Base-by-base conservation (phyloP, 164 flowering plant genomes). In the Akebia trifoliata region DNA sequence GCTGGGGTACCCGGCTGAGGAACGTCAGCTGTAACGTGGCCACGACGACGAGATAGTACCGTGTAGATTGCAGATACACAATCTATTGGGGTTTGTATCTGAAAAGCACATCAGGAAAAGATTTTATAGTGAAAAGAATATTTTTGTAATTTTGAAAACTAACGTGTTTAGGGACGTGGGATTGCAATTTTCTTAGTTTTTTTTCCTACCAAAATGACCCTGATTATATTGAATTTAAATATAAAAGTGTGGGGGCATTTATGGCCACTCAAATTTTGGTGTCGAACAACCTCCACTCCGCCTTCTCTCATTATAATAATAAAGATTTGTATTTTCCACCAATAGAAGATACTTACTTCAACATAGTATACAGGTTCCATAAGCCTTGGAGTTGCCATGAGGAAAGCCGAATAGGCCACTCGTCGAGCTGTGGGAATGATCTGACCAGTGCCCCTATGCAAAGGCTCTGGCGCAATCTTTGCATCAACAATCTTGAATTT, bases 401-500 rank as follows among this genome's bases (percentile, higher is more conserved):
- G 97, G 69, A 94, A 94, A 60, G 95, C 77, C 21, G 99, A 94
- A 72, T 94, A 94, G 36, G 93, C 95, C 55, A 88, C 99, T 59
- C 99, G 91, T 25, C 99, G 81, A 63, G 97, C 95, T 30, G 99
- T 88, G 30, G 99, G 99, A 74, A 90, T 94, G 59, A 94, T 86
- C 74, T 94, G 99, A 53, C 99, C 96, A 64, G 90, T 82, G 58
- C 97, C 96, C 15, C 96, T 85, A 70, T 94, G 80, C 68, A 90
- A 66, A 48, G 96, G 90, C 67, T 94, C 97, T 26, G 85, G 82
- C 48, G 97, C 96, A 76, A 94, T 86, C 65, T 72, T 81, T 15
- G 99, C 97, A 81, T 94, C 99, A 44, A 90, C 94, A 32, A 94
- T 94, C 54, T 94, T 90, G 78, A 94, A 94, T 70, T 94, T 88